Conservation (phyloP, 495 filamentous ascomycete genomes). For the Podospora australis region DNA sequence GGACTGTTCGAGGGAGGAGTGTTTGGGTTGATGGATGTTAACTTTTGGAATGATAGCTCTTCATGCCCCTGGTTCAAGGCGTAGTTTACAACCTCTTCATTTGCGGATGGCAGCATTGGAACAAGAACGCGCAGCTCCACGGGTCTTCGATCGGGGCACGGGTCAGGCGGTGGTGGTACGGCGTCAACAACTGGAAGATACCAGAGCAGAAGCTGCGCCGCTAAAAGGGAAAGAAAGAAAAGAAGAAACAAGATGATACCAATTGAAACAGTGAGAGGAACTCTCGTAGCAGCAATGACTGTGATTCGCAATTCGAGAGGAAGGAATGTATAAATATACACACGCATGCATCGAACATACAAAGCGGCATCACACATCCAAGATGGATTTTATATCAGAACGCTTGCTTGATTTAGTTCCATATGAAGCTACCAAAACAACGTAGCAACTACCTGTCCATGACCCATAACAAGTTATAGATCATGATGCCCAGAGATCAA, state of each 20-base stretch:
- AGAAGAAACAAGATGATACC: not conserved
- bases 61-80: slow-evolving; percentile 79
- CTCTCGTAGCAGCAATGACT: no score
- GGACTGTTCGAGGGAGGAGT: not conserved
- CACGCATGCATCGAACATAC: no score
- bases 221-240: not conserved
- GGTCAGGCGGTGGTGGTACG: slow-evolving; percentile 83
- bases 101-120: slow-evolving; percentile 78
- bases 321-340: no score
- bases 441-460: no score
- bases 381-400: no score
- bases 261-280: not conserved
- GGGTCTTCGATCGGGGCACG: slow-evolving; percentile 65
- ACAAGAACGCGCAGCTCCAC: slow-evolving; percentile 60
- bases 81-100: slow-evolving; percentile 74
- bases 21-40: not conserved
- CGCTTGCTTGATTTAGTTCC: no score
- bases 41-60: slow-evolving; percentile 54
- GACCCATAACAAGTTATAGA: no score
- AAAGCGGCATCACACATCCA: no score
- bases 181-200: slow-evolving; percentile 78
- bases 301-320: no score
- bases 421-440: no score
- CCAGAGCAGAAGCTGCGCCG: slow-evolving; percentile 27
- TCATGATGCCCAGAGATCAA: no score